Evolutionary conservation across 768 basidiomycete species (phyloP).

Genomic region (Xerocomus brunneocitrinus): DNA sequence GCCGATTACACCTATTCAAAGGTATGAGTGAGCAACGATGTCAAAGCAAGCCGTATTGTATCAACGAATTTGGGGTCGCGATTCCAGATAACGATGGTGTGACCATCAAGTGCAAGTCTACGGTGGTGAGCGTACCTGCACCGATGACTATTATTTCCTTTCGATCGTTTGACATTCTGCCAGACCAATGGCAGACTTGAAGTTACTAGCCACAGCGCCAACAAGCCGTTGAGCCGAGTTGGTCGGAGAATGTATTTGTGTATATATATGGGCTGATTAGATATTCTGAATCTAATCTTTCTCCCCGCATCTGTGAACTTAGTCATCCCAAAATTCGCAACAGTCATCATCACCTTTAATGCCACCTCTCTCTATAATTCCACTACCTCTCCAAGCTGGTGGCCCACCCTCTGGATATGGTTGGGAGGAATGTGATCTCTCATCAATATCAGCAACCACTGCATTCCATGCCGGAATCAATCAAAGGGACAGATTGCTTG

Average conservation of each 20-base stretch:
- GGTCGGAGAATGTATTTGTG: no score
- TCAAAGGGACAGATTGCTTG: neutral
- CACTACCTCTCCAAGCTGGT: neutral
- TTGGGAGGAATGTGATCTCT: neutral
- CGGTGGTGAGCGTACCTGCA: slow-evolving; percentile 30
- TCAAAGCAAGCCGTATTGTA: neutral
- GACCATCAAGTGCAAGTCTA: neutral
- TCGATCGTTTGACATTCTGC: slow-evolving; percentile 1
- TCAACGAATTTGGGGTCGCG: neutral
- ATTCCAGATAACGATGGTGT: neutral
- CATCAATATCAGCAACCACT: neutral
- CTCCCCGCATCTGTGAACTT: no score
- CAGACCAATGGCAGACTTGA: no score
- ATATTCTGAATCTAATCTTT: no score
- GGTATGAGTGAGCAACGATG: neutral
- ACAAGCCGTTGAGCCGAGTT: no score
- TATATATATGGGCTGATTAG: no score
- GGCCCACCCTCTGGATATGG: neutral
- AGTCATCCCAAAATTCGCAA: no score
- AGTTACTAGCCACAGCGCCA: no score
- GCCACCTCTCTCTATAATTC: neutral
- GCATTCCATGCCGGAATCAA: neutral
- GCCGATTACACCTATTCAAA: slow-evolving; percentile 62
- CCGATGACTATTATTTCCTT: slow-evolving; percentile 38
- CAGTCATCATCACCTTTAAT: neutral